Evolutionary conservation across 768 basidiomycete species (phyloP).

Genomic region (Porpolomopsis calyptriformis): DNA sequence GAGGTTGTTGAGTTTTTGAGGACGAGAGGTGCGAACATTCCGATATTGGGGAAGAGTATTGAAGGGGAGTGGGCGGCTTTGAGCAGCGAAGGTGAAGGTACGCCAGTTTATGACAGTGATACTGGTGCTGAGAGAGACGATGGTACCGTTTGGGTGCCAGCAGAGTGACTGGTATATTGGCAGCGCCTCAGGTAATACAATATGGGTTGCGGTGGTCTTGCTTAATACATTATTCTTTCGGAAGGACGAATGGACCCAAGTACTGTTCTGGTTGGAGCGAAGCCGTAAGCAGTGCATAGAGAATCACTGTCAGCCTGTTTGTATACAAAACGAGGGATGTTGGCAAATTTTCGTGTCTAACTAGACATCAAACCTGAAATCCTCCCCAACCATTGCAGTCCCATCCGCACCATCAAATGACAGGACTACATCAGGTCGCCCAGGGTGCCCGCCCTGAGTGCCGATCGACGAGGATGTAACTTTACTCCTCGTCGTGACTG

Average conservation of each 20-base stretch:
- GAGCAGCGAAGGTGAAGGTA: constrained; percentile 50
- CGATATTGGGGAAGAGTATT: constrained; percentile 33
- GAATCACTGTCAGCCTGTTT: too few relatives aligned
- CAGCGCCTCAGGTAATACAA: too few relatives aligned
- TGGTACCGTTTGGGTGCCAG: neutral
- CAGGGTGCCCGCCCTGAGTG: neutral
- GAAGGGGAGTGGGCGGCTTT: constrained; percentile 65
- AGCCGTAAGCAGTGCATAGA: too few relatives aligned
- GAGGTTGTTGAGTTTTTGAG: constrained; percentile 70
- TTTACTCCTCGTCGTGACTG: neutral
- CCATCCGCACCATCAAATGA: neutral
- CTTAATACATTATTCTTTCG: too few relatives aligned
- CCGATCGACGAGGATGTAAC: neutral
- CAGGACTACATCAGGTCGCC: neutral
- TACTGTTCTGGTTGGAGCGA: too few relatives aligned
- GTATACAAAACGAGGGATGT: too few relatives aligned
- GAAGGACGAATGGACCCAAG: too few relatives aligned
- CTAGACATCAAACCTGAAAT: constrained; percentile 1
- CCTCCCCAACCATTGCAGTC: neutral
- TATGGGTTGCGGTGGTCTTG: too few relatives aligned
- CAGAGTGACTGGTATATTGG: too few relatives aligned
- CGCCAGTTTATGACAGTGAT: constrained; percentile 23
- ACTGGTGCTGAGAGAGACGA: constrained; percentile 4
- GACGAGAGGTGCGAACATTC: constrained; percentile 62
- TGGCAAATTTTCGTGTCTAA: too few relatives aligned